These are phyloP conservation scores for Erysimum pusillum DNA, from an alignment of 441 rosid species.

Conservation along the genomic window DNA sequence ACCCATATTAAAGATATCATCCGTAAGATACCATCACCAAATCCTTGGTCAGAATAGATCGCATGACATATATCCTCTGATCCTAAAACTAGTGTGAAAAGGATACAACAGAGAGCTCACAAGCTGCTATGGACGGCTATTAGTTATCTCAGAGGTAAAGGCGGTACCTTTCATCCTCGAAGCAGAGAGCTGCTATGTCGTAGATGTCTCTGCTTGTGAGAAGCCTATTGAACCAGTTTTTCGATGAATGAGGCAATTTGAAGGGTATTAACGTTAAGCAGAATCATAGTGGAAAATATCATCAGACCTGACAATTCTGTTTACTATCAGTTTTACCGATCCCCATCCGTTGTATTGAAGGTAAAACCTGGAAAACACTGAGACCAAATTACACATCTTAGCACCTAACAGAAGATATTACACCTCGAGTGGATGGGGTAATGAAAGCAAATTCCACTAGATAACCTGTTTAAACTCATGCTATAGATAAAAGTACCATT, in stretches of 20 bases:
- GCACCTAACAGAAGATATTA: constrained; percentile 18
- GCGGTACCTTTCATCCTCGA: constrained; percentile 69
- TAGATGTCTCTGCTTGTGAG: constrained; percentile 69
- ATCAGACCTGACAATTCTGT: constrained; percentile 73
- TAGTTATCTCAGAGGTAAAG: constrained; percentile 9
- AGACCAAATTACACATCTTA: constrained; percentile 51
- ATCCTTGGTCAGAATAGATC: background rate
- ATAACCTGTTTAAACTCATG: constrained; percentile 8
- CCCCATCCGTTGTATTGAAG: constrained; percentile 75
- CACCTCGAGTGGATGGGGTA: background rate
- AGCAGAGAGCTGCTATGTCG: constrained; percentile 86
- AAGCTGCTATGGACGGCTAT: constrained; percentile 3
- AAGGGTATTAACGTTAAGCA: constrained; percentile 3
- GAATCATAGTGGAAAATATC: background rate
- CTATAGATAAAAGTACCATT: constrained; percentile 56
- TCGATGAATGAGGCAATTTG: background rate
- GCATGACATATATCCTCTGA: background rate
- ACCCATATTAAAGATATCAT: background rate
- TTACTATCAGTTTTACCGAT: constrained; percentile 78
- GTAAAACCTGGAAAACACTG: constrained; percentile 74
- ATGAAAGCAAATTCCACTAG: constrained; percentile 14
- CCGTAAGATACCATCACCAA: constrained; percentile 11
- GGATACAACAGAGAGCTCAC: constrained; percentile 3
- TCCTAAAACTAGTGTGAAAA: background rate
- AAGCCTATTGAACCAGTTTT: constrained; percentile 53